Base-by-base conservation (phyloP, 208 protist genomes). In the Trypanosoma vivax region DNA sequence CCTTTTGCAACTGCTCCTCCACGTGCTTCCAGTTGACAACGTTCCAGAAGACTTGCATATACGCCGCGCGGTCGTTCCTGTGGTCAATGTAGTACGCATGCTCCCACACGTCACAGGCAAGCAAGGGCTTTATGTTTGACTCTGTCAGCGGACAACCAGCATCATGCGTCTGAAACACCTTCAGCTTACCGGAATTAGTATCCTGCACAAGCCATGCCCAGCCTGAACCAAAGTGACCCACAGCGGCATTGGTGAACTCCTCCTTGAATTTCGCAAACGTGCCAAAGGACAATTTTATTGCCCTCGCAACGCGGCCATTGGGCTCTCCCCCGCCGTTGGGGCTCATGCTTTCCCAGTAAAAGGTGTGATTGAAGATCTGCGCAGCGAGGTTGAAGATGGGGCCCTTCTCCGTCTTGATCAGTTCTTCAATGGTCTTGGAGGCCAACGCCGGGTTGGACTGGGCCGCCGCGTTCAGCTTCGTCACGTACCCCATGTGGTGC, bases 21-120 rank as follows among this genome's bases (percentile, higher is more conserved):
- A 76, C 89, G 50, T 85, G 81, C 40, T 91, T 63, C 94, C 94
- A 97, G 84, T 97, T 96, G n/a, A 97, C 90, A 33, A 95, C 24
- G 53, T 88, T 91, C 94, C 92, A 97, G 55, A 78, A 97, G 11
- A 80, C 48, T 28, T 96, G 85, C 41, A 97, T 63, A 67, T 96
- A 96, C 53, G 81, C 59, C 10, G 83, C 75, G 10, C 89, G 81
- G 29, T 85, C 73, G 64, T 96, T 96, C 55, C 88, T 81, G 57
- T 96, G 95, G 72, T 97, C 93, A 34, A 95, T 72, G 64, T 96
- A 96, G 67, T 96, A 97, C 16, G 91, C 81, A 68, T 97, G 93
- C 71, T 97, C 89, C 88, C 89, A 96, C 37, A 96, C 88, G 74
- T 96, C 88, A n/a, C 83, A 76, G 38, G 73, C 81, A n/a, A 96